Evolutionary conservation across 805 yeast species (phyloP), one percentile per base, ranked within the genome.

Genomic region (Cyberlindnera nakhonratchasimensis): DNA sequence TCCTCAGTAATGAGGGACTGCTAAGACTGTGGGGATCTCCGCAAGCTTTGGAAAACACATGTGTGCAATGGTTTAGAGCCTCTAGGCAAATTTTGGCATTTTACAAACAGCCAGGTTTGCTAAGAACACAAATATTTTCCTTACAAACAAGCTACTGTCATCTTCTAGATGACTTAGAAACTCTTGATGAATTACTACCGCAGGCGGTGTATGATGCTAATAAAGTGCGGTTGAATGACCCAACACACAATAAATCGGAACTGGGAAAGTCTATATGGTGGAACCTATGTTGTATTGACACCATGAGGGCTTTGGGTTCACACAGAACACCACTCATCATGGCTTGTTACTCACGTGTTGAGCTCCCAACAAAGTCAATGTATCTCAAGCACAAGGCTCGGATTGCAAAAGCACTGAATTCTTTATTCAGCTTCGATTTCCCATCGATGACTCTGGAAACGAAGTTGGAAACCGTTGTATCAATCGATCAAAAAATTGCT

Each of bases 71-170:
- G 54, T 52, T 52, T 26, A 31, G 39, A 26, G 47, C 53, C 3
- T 34, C 58, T 13, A 39, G 50, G 30, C 52, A 52, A 29, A 46
- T 47, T 5, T 12, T 47, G 28, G 41, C 50, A 2, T 46, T 49
- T 28, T 25, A 42, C 22, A 44, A 34, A 19, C 36, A 37, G 19
- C 34, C 24, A 5, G 32, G 37, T 5, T 7, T 48, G 6, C 3
- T 37, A 6, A 40, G 44, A 31, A 18, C 20, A 7, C 52, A 46
- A 22, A 20, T 38, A 0, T 42, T 45, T 22, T 25, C 40, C 5
- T 29, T 48, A 4, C 48, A 48, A 19, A 17, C 42, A 9, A 28
- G 21, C 20, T 48, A 39, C 29, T 41, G 45, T n/a, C 13, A 22
- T 1, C 21, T 46, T 16, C 17, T 20, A 4, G 29, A 41, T 13